Evolutionary conservation across 805 yeast species (phyloP), one percentile per base, ranked within the genome.

Genomic region (Yarrowia sp.): DNA sequence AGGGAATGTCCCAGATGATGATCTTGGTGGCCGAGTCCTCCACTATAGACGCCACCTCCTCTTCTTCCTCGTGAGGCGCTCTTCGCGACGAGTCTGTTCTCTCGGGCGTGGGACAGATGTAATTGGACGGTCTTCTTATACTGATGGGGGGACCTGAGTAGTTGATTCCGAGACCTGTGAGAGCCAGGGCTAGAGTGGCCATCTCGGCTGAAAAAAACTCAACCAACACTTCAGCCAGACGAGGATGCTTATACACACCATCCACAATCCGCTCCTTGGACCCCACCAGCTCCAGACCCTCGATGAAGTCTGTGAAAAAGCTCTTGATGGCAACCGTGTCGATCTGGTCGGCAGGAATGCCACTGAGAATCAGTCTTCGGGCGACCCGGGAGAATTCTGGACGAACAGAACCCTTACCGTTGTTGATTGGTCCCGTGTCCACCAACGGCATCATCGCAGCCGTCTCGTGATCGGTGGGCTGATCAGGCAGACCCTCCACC

Each of bases 101-200:
- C 42, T 55, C 64, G 12, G 65, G 65, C 12, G 70, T 74, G 4
- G 82, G 83, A 36, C 78, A 75, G 35, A 80, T 76, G 71, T 84
- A 86, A 48, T 81, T 82, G n/a, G 73, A 71, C 8, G 89, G 89
- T 70, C 89, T 78, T 16, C 74, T 71, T 8, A 84, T 70, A 4
- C 61, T 70, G 5, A 83, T 68, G 9, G 73, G 72, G 5, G 56
- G 40, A 2, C 78, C 73, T 67, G 79, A 75, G 68, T 53, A 46
- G 11, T 36, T 50, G 26, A 50, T 43, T 3, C 53, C 59, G 11
- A 71, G 69, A 77, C 76, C 77, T 0, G 80, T 79, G 67, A 80
- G 77, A 36, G 88, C 80, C 26, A 81, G 76, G 0, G 85, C 79
- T 0, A 85, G 75, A 0, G 94, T 89, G 0, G 94, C 89, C 61